phyloP scores from a whole-genome alignment of 1,139 yeast species.

The Waltiozyma sp. region DNA sequence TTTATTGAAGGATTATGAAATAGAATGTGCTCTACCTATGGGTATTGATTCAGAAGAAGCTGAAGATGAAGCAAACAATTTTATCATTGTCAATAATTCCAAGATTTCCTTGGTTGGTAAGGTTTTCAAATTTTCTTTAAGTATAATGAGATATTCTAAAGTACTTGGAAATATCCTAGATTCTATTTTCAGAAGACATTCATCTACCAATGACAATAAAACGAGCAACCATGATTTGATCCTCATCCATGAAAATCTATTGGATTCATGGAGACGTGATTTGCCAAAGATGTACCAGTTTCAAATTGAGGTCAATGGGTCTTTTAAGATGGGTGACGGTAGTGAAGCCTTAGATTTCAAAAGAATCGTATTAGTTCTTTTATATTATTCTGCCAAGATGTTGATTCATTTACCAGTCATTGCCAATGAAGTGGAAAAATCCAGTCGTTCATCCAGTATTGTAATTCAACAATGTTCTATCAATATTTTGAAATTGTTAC shows the following conservation, averaged over 20 bases:
- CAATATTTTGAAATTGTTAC: conserved; percentile 49
- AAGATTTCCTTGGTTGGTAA: conserved; percentile 56
- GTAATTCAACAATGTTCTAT: conserved; percentile 70
- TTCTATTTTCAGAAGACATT: conserved; percentile 43
- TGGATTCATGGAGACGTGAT: conserved; percentile 73
- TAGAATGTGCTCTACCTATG: conserved; percentile 79
- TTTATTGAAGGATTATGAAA: conserved; percentile 64
- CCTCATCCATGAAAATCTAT: conserved; percentile 49
- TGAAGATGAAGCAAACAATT: conserved; percentile 37
- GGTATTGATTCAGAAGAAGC: conserved; percentile 37
- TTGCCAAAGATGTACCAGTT: conserved; percentile 53
- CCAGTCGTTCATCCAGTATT: conserved; percentile 42
- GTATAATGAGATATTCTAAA: conserved; percentile 59
- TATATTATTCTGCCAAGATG: conserved; percentile 72
- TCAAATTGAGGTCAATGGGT: conserved; percentile 58
- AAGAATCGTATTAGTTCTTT: conserved; percentile 47
- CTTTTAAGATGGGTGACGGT: conserved; percentile 29
- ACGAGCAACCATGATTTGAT: conserved; percentile 27
- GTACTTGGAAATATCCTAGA: conserved; percentile 68
- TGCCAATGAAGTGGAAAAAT: conserved; percentile 28
- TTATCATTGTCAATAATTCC: conserved; percentile 47
- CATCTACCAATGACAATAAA: conserved; percentile 19
- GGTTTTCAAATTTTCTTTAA: conserved; percentile 50
- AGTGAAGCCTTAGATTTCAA: conserved; percentile 24
- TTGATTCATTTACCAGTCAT: conserved; percentile 72